These are phyloP conservation scores for Neoboletus brunneissimus DNA, from an alignment of 768 basidiomycete species.

Conservation along the genomic window DNA sequence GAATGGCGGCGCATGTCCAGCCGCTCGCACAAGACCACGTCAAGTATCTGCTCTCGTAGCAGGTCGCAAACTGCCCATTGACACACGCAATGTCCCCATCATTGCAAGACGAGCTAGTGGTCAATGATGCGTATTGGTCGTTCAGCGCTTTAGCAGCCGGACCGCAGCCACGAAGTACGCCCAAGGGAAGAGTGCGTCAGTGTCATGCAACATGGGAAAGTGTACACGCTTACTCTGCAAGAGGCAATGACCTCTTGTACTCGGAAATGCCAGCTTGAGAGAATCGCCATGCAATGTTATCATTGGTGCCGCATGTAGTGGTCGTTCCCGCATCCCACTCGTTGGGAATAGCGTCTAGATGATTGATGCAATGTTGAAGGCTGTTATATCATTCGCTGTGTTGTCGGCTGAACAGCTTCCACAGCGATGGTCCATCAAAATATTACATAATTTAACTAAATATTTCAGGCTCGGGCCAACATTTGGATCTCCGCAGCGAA, in stretches of 20 bases:
- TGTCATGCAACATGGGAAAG: background rate
- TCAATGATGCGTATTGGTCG: slow-evolving; percentile 18
- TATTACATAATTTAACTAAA: no score
- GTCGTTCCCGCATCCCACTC: slow-evolving; percentile 21
- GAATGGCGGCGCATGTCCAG: slow-evolving; percentile 24
- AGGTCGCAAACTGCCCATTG: slow-evolving; percentile 16
- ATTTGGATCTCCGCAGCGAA: background rate
- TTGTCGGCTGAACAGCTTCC: no score
- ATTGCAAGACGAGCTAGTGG: slow-evolving; percentile 16
- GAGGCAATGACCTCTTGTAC: slow-evolving; percentile 6
- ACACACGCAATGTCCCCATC: slow-evolving; percentile 21
- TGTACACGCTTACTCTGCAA: background rate
- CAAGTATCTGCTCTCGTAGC: slow-evolving; percentile 13
- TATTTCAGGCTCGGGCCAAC: no score
- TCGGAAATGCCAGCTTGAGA: slow-evolving; percentile 13
- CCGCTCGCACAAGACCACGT: slow-evolving; percentile 9
- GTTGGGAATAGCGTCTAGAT: slow-evolving; percentile 26
- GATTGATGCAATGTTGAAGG: no score
- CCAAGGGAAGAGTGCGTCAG: slow-evolving; percentile 3
- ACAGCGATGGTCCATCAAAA: no score
- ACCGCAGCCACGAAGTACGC: slow-evolving; percentile 9
- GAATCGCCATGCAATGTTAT: slow-evolving; percentile 10
- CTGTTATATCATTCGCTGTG: no score
- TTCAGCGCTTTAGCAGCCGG: slow-evolving; percentile 26
- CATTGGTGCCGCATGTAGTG: slow-evolving; percentile 16